Evolutionary conservation across 495 filamentous ascomycete species (phyloP), one percentile per base, ranked within the genome.

Genomic region (Hapsidospora chrysogenum): DNA sequence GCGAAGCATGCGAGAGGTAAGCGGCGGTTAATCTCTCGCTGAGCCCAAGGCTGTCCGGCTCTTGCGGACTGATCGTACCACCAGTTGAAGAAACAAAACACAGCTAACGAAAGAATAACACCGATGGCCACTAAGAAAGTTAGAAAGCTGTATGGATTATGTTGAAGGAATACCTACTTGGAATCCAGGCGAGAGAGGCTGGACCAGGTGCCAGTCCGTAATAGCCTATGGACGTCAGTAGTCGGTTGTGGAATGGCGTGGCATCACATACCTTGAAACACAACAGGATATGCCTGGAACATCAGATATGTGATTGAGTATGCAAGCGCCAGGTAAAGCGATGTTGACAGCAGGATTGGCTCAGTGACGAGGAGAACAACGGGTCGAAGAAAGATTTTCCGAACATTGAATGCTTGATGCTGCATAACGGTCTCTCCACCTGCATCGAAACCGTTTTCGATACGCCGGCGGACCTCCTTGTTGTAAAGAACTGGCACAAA

Each of bases 251-350:
- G 15, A 4, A 17, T 10, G 4, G 14, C 11, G 4, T 19, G 4
- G 4, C 14, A 16, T 11, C 11, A 9, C 2, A 60, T 46, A 36
- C 59, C 52, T 39, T 54, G 52, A 51, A 72, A 83, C 29, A 83
- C 69, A 35, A 80, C 71, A 1, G 79, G 78, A 35, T 55, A 55
- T 17, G 74, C 74, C n/a, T 73, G 72, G 45, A 85, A 84, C 46
- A 75, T 76, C 17, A 81, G 61, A 48, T 81, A 81, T 0, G 79
- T 56, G 29, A 77, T 74, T 4, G 58, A 66, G 45, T 62, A 60
- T 15, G 62, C 51, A 21, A 54, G 46, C 27, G 58, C 11, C 30
- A 33, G 15, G 15, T 16, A 33, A 4, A 17, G 13, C 2, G 15
- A 3, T 16, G 6, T 17, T 4, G 17, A 33, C 4, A 33, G 4